phyloP scores from a whole-genome alignment of 805 yeast genomes.

The Lachancea kluyveri region DNA sequence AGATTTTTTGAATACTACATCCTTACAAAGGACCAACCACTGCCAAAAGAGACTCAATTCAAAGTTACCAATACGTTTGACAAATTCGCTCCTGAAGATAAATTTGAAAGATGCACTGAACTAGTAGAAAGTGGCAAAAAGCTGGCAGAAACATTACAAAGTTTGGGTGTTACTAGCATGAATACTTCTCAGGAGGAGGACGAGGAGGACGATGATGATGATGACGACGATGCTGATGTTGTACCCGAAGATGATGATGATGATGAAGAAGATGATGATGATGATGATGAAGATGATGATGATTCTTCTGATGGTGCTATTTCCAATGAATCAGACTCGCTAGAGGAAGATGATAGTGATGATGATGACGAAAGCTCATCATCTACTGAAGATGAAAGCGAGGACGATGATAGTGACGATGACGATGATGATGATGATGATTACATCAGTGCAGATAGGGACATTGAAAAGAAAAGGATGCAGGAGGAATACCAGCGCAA shows the following conservation, averaged over 20 bases:
- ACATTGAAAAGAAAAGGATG: constrained; percentile 28
- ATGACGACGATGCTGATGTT: constrained; percentile 28
- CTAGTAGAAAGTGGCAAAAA: constrained; percentile 39
- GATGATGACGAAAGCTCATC: constrained; percentile 9
- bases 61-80: constrained; percentile 41
- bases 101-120: constrained; percentile 32
- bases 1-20: constrained; percentile 67
- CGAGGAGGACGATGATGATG: constrained; percentile 21
- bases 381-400: constrained; percentile 14
- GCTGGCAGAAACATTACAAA: constrained; percentile 21
- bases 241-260: constrained; percentile 26
- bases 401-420: constrained; percentile 20
- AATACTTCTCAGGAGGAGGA: constrained; percentile 15
- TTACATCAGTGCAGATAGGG: constrained; percentile 27
- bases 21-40: constrained; percentile 51
- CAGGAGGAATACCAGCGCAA: constrained; percentile 35
- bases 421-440: constrained; percentile 25
- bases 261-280: constrained; percentile 3
- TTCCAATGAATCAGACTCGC: constrained; percentile 9
- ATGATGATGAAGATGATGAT: neutral
- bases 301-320: constrained; percentile 11
- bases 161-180: constrained; percentile 3
- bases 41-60: constrained; percentile 59
- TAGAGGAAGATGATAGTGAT: constrained; percentile 11
- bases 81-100: constrained; percentile 19